A percentile compares a stretch with the other conserved stretches of the same genome.
These are phyloP conservation scores for Macroventuria anomochaeta DNA, from an alignment of 2,329 filamentous ascomycete genomes.

Conservation along the genomic window DNA sequence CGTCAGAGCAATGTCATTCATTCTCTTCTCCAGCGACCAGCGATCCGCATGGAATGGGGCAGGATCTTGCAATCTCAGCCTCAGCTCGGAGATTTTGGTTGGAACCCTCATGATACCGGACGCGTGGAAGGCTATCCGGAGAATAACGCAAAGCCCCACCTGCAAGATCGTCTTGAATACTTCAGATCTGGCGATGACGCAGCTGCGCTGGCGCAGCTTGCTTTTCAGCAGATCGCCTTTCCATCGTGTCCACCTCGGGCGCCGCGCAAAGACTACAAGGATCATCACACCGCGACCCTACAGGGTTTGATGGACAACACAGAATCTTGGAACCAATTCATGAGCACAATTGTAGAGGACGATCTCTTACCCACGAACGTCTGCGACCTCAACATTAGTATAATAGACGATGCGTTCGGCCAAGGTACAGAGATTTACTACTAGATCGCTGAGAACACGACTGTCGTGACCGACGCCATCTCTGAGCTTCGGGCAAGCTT, in stretches of 20 bases:
- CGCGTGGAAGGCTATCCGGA: slow-evolving; percentile 42
- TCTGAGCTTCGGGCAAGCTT: background rate
- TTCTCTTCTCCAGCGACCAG: slow-evolving; percentile 67
- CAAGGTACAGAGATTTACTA: background rate
- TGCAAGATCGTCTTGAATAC: slow-evolving; percentile 42
- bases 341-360: slow-evolving; percentile 21
- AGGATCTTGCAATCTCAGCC: slow-evolving; percentile 25
- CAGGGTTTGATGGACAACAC: slow-evolving; percentile 8
- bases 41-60: slow-evolving; percentile 63
- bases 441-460: background rate
- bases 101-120: slow-evolving; percentile 35
- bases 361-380: slow-evolving; percentile 3
- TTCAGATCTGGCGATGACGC: slow-evolving; percentile 26
- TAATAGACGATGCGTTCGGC: slow-evolving; percentile 4
- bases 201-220: slow-evolving; percentile 29
- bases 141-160: slow-evolving; percentile 21
- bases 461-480: background rate
- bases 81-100: slow-evolving; percentile 25
- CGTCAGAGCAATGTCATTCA: slow-evolving; percentile 70
- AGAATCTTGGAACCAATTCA: slow-evolving; percentile 1
- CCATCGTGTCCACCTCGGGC: slow-evolving; percentile 21
- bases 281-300: background rate
- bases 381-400: slow-evolving; percentile 2
- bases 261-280: slow-evolving; percentile 22
- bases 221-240: slow-evolving; percentile 24